Percentiles rank a stretch among this genome's conserved stretches.
phyloP scores from a whole-genome alignment of 345 rosid species.

The Streptanthus diversifolius region DNA sequence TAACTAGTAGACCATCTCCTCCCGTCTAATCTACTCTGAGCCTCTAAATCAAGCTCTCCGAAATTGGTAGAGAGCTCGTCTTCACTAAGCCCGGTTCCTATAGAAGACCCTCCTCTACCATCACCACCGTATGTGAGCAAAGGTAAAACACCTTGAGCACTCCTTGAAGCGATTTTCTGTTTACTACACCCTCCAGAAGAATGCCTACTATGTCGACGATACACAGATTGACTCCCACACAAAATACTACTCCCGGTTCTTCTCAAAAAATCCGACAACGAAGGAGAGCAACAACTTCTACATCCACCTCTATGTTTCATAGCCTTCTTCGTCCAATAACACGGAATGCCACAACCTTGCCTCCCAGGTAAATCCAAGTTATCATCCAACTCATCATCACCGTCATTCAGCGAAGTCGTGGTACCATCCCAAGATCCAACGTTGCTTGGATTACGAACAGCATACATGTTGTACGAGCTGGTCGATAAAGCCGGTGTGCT shows the following conservation, averaged over 20 bases:
- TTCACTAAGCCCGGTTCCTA: slow-evolving; percentile 68
- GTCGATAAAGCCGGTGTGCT: slow-evolving; percentile 90
- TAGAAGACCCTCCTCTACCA: slow-evolving; percentile 72
- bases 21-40: slow-evolving; percentile 96
- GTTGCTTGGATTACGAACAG: slow-evolving; percentile 57
- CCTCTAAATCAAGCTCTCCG: slow-evolving; percentile 95
- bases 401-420: slow-evolving; percentile 75
- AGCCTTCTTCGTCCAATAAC: slow-evolving; percentile 85
- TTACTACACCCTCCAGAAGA: slow-evolving; percentile 49
- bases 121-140: slow-evolving; percentile 61
- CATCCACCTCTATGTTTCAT: slow-evolving; percentile 68
- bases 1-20: slow-evolving; percentile 91
- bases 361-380: slow-evolving; percentile 75
- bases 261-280: slow-evolving; percentile 79
- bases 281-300: slow-evolving; percentile 83
- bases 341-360: slow-evolving; percentile 93
- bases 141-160: slow-evolving; percentile 74
- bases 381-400: slow-evolving; percentile 72
- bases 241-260: slow-evolving; percentile 84
- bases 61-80: slow-evolving; percentile 90
- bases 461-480: slow-evolving; percentile 67
- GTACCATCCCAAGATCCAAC: slow-evolving; percentile 88
- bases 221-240: slow-evolving; percentile 67
- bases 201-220: slow-evolving; percentile 42
- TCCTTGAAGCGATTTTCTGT: slow-evolving; percentile 50